Evolutionary conservation across 208 protist genomes (phyloP).

Genomic region (Leptomonas seymouri): DNA sequence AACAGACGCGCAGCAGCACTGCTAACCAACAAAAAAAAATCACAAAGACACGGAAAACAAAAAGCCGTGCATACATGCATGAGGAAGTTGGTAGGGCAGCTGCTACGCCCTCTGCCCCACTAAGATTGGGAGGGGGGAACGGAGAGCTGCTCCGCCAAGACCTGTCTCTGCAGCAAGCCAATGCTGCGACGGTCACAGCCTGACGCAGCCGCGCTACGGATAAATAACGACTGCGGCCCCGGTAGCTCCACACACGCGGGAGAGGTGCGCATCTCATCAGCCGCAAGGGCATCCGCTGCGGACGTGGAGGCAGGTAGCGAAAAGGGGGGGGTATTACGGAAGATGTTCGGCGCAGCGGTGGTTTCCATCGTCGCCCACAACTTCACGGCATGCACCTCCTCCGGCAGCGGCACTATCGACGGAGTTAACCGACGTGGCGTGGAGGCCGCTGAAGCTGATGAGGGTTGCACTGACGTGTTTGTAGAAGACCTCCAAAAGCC

Average conservation of each 20-base stretch:
- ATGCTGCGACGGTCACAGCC: slow-evolving; percentile 26
- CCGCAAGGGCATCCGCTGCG: not conserved
- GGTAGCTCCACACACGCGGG: slow-evolving; percentile 30
- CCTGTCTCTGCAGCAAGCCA: slow-evolving; percentile 6
- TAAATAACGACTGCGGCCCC: slow-evolving; percentile 32
- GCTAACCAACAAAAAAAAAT: too few species aligned
- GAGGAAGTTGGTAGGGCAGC: too few species aligned
- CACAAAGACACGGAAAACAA: too few species aligned
- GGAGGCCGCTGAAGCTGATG: not conserved
- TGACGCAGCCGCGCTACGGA: slow-evolving; percentile 12
- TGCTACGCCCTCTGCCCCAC: not conserved
- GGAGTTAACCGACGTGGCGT: slow-evolving; percentile 2
- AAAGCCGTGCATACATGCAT: too few species aligned
- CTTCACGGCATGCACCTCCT: slow-evolving; percentile 8
- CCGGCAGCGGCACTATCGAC: slow-evolving; percentile 5
- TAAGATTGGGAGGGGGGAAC: not conserved
- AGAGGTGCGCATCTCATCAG: slow-evolving; percentile 9
- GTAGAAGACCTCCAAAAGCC: not conserved
- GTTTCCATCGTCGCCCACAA: not conserved
- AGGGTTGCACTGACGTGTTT: not conserved
- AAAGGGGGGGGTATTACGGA: not conserved
- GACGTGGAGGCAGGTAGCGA: not conserved
- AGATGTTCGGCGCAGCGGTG: not conserved
- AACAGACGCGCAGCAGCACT: too few species aligned
- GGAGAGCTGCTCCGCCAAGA: slow-evolving; percentile 13